Conservation (phyloP, 495 filamentous ascomycete genomes). For the Usnea hakonensis region DNA sequence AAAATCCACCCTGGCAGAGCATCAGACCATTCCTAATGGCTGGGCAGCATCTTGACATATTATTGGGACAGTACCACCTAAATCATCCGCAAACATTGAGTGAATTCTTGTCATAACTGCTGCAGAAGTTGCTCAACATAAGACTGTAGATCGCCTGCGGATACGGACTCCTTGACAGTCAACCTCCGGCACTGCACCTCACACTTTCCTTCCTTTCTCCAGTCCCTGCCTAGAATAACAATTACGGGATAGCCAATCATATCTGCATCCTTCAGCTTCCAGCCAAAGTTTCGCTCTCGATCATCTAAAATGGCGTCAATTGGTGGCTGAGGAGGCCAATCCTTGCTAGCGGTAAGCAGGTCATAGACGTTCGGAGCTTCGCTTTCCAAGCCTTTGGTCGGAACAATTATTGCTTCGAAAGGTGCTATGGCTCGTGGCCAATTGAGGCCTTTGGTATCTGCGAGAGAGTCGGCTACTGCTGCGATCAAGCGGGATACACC, state of each 20-base stretch:
- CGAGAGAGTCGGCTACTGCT: conserved; percentile 67
- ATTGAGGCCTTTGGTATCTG: conserved; percentile 68
- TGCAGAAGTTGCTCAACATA: background rate
- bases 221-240: conserved; percentile 66
- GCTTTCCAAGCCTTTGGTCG: conserved; percentile 40
- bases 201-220: conserved; percentile 52
- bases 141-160: background rate
- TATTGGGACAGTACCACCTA: background rate
- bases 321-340: background rate
- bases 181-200: conserved; percentile 75
- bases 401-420: conserved; percentile 68
- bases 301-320: conserved; percentile 73
- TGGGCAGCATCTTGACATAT: background rate
- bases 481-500: conserved; percentile 87
- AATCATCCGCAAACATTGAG: background rate
- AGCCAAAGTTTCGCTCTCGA: conserved; percentile 57
- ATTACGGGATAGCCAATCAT: conserved; percentile 81
- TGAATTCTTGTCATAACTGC: background rate
- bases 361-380: conserved; percentile 38
- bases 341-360: background rate
- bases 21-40: background rate
- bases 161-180: conserved; percentile 6
- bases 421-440: conserved; percentile 87
- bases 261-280: conserved; percentile 86
- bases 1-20: background rate